These are phyloP conservation scores for Candida mattraensis DNA, from an alignment of 805 yeast species.

Conservation along the genomic window DNA sequence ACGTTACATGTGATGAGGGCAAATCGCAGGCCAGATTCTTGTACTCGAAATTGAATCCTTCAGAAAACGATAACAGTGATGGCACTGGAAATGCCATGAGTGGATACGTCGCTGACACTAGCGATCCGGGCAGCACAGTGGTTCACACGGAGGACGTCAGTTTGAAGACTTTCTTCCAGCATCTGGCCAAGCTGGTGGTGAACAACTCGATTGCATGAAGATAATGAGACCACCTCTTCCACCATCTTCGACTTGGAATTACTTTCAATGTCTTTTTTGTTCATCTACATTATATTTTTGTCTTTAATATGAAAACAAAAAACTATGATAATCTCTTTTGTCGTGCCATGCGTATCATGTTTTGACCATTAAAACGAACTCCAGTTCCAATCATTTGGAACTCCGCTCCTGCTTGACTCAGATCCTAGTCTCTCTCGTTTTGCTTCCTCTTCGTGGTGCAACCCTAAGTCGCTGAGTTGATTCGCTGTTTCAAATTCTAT, in stretches of 20 bases:
- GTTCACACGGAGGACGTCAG: constrained; percentile 97
- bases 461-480: constrained; percentile 4
- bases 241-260: not conserved
- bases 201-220: constrained; percentile 29
- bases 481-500: constrained; percentile 26
- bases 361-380: constrained; percentile 43
- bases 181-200: constrained; percentile 89
- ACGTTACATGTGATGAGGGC: constrained; percentile 96
- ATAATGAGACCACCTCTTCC: not conserved
- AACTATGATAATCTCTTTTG: not conserved
- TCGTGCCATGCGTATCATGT: not conserved
- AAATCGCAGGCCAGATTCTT: constrained; percentile 98
- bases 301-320: not conserved
- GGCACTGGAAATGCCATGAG: constrained; percentile 48
- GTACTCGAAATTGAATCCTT: constrained; percentile 92
- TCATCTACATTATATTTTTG: constrained; percentile 2
- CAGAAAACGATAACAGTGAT: constrained; percentile 58
- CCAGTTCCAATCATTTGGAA: constrained; percentile 52
- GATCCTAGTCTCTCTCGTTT: constrained; percentile 30
- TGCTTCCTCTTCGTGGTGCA: constrained; percentile 3
- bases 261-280: not conserved
- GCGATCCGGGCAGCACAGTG: constrained; percentile 55
- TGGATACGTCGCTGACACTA: constrained; percentile 42
- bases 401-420: constrained; percentile 34
- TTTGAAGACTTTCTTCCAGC: constrained; percentile 92